Percentiles rank a stretch among this genome's conserved stretches.
Evolutionary conservation across 2,329 filamentous ascomycete genomes (phyloP).

Genomic region (Penicillium crustosum): DNA sequence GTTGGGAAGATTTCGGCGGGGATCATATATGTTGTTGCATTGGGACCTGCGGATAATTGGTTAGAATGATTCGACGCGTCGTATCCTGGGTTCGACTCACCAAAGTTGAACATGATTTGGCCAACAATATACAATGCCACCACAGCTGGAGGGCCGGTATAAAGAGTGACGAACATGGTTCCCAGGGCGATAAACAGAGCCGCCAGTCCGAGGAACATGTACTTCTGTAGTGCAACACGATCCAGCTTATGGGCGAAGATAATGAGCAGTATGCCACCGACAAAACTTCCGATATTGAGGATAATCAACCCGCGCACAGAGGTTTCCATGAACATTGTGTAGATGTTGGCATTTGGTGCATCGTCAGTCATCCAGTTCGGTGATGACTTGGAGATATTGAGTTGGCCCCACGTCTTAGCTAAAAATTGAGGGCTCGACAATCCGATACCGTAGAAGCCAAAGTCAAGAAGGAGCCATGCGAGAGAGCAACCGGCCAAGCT

Average conservation of each 20-base stretch:
- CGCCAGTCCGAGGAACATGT: conserved; percentile 45
- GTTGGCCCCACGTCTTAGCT: conserved; percentile 42
- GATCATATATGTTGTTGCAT: conserved; percentile 48
- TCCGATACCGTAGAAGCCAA: conserved; percentile 59
- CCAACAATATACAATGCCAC: conserved; percentile 48
- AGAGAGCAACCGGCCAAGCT: conserved; percentile 48
- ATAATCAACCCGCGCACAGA: conserved; percentile 43
- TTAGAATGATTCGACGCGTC: neutral
- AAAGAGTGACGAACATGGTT: conserved; percentile 43
- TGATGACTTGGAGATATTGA: conserved; percentile 29
- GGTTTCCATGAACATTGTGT: conserved; percentile 41
- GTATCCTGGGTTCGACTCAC: conserved; percentile 23
- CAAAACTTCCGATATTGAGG: conserved; percentile 44
- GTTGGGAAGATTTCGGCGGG: conserved; percentile 60
- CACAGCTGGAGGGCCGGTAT: conserved; percentile 36
- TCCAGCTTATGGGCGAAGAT: conserved; percentile 42
- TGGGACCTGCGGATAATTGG: conserved; percentile 31
- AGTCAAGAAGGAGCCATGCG: conserved; percentile 57
- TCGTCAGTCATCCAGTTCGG: conserved; percentile 41
- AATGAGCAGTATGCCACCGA: conserved; percentile 45
- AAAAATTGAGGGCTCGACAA: conserved; percentile 47
- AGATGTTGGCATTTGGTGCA: conserved; percentile 43
- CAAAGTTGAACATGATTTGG: conserved; percentile 52
- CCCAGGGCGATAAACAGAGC: conserved; percentile 47
- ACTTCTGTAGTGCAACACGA: conserved; percentile 46